Percentiles rank a stretch among this genome's conserved stretches.
Conservation (phyloP, 2,329 filamentous ascomycete species). For the Xylariales sp. region DNA sequence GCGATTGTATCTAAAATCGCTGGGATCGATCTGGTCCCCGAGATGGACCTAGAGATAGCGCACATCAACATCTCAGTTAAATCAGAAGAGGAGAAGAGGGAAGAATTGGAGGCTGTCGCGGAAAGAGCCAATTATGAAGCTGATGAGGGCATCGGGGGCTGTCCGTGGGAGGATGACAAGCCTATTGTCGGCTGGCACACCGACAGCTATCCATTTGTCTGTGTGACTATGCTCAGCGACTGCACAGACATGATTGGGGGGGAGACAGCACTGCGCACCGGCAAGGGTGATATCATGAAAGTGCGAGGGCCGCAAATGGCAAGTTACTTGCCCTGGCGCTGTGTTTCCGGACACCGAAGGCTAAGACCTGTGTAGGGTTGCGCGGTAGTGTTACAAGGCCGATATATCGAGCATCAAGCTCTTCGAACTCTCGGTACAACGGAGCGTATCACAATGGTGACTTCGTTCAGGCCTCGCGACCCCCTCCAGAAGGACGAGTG, state of each 20-base stretch:
- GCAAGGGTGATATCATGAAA: slow-evolving; percentile 65
- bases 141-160: slow-evolving; percentile 48
- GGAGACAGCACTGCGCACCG: slow-evolving; percentile 70
- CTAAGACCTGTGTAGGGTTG: slow-evolving; percentile 59
- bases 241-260: slow-evolving; percentile 72
- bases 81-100: slow-evolving; percentile 58
- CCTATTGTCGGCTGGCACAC: slow-evolving; percentile 72
- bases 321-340: slow-evolving; percentile 45
- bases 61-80: slow-evolving; percentile 66
- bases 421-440: slow-evolving; percentile 66
- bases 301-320: slow-evolving; percentile 71
- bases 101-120: slow-evolving; percentile 55
- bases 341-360: not conserved
- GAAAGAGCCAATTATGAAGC: slow-evolving; percentile 48
- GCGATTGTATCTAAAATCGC: slow-evolving; percentile 63
- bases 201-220: slow-evolving; percentile 76
- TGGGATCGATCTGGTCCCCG: slow-evolving; percentile 65
- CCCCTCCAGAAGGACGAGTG: slow-evolving; percentile 65
- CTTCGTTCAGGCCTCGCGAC: slow-evolving; percentile 70
- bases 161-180: slow-evolving; percentile 58
- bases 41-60: slow-evolving; percentile 67
- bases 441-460: slow-evolving; percentile 75
- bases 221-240: slow-evolving; percentile 74
- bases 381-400: slow-evolving; percentile 73
- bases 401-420: slow-evolving; percentile 74